Evolutionary conservation across 2,329 filamentous ascomycete genomes (phyloP).

Genomic region (Chaetothyriales sp.): DNA sequence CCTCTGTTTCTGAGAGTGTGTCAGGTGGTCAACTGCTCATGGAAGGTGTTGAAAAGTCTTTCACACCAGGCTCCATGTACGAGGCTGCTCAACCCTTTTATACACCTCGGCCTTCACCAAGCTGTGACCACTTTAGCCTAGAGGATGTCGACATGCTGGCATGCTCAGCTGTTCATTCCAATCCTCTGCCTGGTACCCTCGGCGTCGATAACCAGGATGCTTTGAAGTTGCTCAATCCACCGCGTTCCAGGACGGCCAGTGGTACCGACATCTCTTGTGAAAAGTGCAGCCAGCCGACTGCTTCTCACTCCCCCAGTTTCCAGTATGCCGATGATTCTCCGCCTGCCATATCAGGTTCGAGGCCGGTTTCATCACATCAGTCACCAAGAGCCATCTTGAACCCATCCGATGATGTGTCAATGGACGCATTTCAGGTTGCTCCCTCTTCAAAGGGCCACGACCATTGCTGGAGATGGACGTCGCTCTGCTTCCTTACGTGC

Average conservation of each 20-base stretch:
- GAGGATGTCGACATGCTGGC: conserved; percentile 16
- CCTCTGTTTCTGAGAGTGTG: background rate
- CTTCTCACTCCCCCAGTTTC: conserved; percentile 15
- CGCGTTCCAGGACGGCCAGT: conserved; percentile 6
- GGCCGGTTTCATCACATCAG: conserved; percentile 1
- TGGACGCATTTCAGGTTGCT: conserved; percentile 11
- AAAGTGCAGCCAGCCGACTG: conserved; percentile 11
- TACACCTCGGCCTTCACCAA: background rate
- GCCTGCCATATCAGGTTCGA: conserved; percentile 1
- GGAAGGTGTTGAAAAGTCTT: background rate
- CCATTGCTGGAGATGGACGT: conserved; percentile 17
- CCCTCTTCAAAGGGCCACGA: conserved; percentile 14
- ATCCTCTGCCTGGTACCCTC: conserved; percentile 9
- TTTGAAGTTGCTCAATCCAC: conserved; percentile 13
- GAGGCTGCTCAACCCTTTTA: background rate
- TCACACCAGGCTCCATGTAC: background rate
- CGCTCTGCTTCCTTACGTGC: conserved; percentile 17
- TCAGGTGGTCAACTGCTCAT: background rate
- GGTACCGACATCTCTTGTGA: conserved; percentile 11
- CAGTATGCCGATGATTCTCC: background rate
- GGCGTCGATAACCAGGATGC: conserved; percentile 16
- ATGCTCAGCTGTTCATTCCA: conserved; percentile 11
- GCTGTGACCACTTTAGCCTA: background rate
- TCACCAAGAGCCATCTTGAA: conserved; percentile 9
- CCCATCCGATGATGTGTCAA: conserved; percentile 1